Evolutionary conservation across 148 eudicot genomes (phyloP), one percentile per base, ranked within the genome.

Genomic region (Dianthus caryophyllus): DNA sequence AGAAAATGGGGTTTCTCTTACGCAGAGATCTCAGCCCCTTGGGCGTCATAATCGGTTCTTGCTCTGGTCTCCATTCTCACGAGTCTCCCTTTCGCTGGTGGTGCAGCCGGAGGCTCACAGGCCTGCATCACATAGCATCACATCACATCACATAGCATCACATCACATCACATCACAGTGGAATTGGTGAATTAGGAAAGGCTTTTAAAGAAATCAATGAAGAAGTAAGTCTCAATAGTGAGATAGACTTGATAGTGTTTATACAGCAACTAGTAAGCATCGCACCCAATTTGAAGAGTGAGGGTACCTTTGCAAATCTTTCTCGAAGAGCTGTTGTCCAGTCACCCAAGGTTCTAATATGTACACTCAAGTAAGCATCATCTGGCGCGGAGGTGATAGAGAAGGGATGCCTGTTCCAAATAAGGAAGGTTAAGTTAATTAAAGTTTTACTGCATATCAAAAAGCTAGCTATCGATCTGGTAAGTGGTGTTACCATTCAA

Each of bases 301-400:
- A n/a, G n/a, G n/a, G 36, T 70, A 93, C 98, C 92, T 86, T 74
- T 12, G 83, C 80, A 78, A 90, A 94, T n/a, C 63, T 78, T 24
- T 80, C 83, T 36, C 66, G 74, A 36, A 94, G 87, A 49, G 85
- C 97, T 18, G 76, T 77, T 17, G 98, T 94, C 97, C 98, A 94
- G 71, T 94, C 97, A 73, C 98, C 98, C 71, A 88, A 71, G 31
- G 97, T 68, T 60, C 88, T 84, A 60, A 90, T 90, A 68, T 94
- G 98, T 47, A 94, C 84, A 59, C 96, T 94, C 70, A 94, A 65
- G 76, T 90, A 94, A 71, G 84, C 83, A 69, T 94, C 98, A 63
- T 76, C 90, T 1, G 98, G 98, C 9, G 97, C 98, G 64, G 98
- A 94, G 74, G 97, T 94, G 65, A 90, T 94, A 24, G 98, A 85